These are phyloP conservation scores for Mycena pura DNA, from an alignment of 768 basidiomycete species.

Conservation along the genomic window DNA sequence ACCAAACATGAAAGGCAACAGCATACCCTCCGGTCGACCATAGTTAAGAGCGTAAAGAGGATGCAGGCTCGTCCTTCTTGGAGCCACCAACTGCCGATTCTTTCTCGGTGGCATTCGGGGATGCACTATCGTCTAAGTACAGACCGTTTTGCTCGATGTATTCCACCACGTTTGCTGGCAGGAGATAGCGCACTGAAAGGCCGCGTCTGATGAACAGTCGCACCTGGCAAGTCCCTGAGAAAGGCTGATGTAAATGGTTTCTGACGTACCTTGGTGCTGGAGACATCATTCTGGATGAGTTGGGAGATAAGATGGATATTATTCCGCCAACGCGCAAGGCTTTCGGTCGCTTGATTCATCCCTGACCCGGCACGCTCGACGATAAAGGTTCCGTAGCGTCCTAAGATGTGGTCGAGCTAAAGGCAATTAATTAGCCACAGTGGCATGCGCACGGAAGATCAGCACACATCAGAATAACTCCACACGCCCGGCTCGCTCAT, in stretches of 20 bases:
- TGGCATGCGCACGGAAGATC: conserved; percentile 9
- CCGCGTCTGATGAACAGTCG: conserved; percentile 81
- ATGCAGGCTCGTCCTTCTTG: conserved; percentile 35
- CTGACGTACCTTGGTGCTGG: conserved; percentile 80
- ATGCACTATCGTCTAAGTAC: conserved; percentile 67
- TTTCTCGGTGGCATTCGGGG: conserved; percentile 27
- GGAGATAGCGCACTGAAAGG: conserved; percentile 85
- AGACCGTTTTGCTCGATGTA: conserved; percentile 90
- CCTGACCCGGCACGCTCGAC: conserved; percentile 95
- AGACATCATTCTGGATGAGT: conserved; percentile 96
- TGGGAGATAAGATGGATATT: conserved; percentile 94
- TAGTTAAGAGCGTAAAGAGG: conserved; percentile 26
- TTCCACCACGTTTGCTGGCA: conserved; percentile 89
- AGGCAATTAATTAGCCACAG: conserved; percentile 16
- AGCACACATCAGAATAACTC: conserved; percentile 89
- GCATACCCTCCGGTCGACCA: conserved; percentile 19
- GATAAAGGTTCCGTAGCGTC: conserved; percentile 92
- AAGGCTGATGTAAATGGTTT: background rate
- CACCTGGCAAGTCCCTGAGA: conserved; percentile 40
- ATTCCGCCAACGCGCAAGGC: conserved; percentile 74
- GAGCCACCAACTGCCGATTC: conserved; percentile 36
- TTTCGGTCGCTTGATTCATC: conserved; percentile 83
- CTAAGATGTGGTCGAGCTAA: conserved; percentile 95
- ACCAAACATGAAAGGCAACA: conserved; percentile 14
- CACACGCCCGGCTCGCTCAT: conserved; percentile 99